These are phyloP conservation scores for Bonnemaisonia californica DNA, from an alignment of 31 red algal genomes.

Conservation along the genomic window DNA sequence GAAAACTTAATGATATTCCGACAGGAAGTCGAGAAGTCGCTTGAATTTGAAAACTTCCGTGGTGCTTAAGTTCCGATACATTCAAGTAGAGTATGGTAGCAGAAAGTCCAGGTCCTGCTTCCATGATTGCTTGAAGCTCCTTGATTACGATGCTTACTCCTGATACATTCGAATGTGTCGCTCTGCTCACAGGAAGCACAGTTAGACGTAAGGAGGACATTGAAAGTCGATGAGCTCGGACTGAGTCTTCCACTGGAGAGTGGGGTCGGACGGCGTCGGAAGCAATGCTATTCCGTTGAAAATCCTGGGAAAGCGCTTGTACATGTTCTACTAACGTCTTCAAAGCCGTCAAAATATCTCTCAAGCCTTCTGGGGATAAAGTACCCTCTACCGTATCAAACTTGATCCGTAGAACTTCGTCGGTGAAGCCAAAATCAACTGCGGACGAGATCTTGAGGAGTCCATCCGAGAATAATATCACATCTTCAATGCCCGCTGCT, in stretches of 20 bases:
- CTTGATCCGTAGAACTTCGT: not conserved
- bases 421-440: not conserved
- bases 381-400: not conserved
- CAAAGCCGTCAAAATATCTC: not conserved
- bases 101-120: not conserved
- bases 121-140: not conserved
- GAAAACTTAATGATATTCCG: not conserved
- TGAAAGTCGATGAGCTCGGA: too few species aligned
- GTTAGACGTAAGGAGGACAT: too few species aligned
- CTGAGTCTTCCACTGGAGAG: too few species aligned
- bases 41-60: not conserved
- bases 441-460: not conserved
- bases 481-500: not conserved
- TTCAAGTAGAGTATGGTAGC: not conserved
- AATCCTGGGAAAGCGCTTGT: not conserved
- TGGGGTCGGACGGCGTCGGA: not conserved
- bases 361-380: not conserved
- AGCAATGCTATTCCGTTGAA: not conserved
- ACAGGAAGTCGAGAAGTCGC: not conserved
- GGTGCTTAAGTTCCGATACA: not conserved
- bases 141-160: not conserved
- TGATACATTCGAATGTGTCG: too few species aligned
- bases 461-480: not conserved
- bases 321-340: not conserved
- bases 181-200: too few species aligned